These are phyloP conservation scores for Paracamarosporium sp. DNA, from an alignment of 2,329 filamentous ascomycete genomes.

Conservation along the genomic window DNA sequence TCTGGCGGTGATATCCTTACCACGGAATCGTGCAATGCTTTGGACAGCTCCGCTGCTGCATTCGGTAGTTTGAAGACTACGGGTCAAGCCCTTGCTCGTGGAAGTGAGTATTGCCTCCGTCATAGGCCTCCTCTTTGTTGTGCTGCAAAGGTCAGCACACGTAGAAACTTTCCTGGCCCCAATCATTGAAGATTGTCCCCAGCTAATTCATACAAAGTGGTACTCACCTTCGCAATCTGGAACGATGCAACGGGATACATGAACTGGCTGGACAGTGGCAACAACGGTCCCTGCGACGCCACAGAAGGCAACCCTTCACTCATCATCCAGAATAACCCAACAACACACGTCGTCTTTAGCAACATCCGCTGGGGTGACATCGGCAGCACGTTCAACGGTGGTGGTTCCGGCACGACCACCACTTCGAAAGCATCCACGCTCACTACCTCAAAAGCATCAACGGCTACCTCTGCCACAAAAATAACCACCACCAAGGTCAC, in stretches of 20 bases:
- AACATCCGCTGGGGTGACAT: slow-evolving; percentile 67
- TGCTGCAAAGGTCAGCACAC: too few species aligned
- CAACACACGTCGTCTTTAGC: slow-evolving; percentile 62
- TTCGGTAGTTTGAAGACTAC: slow-evolving; percentile 61
- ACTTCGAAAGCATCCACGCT: background rate
- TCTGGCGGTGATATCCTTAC: background rate
- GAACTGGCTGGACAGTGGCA: slow-evolving; percentile 69
- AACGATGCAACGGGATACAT: slow-evolving; percentile 70
- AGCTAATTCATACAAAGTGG: slow-evolving; percentile 46
- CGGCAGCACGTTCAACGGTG: slow-evolving; percentile 52
- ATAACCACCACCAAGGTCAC: background rate
- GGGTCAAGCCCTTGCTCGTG: slow-evolving; percentile 57
- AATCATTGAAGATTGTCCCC: background rate
- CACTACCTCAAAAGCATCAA: background rate
- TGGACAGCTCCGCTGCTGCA: background rate
- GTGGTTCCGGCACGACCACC: background rate
- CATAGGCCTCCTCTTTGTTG: too few species aligned
- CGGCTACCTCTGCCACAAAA: background rate
- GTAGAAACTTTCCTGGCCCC: too few species aligned
- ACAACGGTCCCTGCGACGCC: slow-evolving; percentile 59
- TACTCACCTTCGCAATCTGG: slow-evolving; percentile 66
- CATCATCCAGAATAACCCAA: slow-evolving; percentile 55
- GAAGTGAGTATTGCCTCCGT: slow-evolving; percentile 39
- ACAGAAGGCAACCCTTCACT: slow-evolving; percentile 60
- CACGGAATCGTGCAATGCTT: background rate